phyloP scores from a whole-genome alignment of 192 early-diverging fungal genomes.

The Podochytrium sp. region DNA sequence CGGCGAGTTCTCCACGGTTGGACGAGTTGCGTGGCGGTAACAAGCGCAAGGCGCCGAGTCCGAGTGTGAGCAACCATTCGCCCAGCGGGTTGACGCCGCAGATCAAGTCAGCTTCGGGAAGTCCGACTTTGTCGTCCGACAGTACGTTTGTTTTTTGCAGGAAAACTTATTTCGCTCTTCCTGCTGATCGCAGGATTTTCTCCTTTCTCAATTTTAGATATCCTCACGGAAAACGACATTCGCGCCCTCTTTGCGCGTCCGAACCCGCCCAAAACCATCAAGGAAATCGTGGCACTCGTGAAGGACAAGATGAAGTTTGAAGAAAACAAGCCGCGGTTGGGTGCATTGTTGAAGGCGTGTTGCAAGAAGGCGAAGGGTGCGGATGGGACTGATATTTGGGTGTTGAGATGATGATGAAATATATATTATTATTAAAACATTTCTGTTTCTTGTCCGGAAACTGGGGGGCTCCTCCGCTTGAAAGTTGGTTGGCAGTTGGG shows the following conservation, averaged over 20 bases:
- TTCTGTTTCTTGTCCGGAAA: no score
- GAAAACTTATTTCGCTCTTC: neutral
- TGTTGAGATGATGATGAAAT: neutral
- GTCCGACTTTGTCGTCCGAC: neutral
- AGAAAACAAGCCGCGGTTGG: slow-evolving; percentile 11
- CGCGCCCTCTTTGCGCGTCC: neutral
- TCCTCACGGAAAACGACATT: slow-evolving; percentile 22
- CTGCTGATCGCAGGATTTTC: neutral
- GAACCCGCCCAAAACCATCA: slow-evolving; percentile 1
- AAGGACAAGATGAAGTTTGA: slow-evolving; percentile 26
- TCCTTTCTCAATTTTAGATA: slow-evolving; percentile 16
- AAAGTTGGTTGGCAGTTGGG: no score
- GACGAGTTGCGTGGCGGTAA: slow-evolving; percentile 15
- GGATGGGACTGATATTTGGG: slow-evolving; percentile 1
- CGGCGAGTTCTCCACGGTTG: slow-evolving; percentile 10
- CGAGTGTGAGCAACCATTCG: neutral
- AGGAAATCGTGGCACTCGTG: slow-evolving; percentile 23
- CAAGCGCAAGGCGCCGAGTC: neutral
- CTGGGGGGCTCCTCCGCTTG: no score
- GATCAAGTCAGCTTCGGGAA: neutral
- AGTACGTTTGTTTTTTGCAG: neutral
- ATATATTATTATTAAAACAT: no score
- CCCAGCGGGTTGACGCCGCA: neutral
- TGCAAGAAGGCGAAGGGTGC: slow-evolving; percentile 6
- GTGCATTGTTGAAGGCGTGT: slow-evolving; percentile 1